These are phyloP conservation scores for Lentinus brumalis DNA, from an alignment of 768 basidiomycete genomes.

Conservation along the genomic window DNA sequence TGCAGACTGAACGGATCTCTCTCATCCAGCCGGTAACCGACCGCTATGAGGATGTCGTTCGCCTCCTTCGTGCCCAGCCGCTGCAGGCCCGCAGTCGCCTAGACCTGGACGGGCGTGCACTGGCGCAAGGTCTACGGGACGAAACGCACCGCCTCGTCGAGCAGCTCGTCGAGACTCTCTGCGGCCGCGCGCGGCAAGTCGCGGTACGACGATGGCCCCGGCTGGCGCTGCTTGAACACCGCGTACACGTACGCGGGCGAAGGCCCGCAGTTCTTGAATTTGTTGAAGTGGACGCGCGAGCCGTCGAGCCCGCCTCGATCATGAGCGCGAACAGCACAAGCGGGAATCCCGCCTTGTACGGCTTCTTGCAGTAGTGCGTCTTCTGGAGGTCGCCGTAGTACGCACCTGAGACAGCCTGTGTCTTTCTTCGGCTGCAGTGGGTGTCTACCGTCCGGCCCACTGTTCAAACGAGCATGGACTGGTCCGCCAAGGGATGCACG, in stretches of 20 bases:
- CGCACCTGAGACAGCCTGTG: too few species aligned
- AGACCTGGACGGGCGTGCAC: slow-evolving; percentile 89
- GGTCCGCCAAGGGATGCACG: too few species aligned
- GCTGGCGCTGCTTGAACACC: slow-evolving; percentile 80
- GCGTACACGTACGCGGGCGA: slow-evolving; percentile 89
- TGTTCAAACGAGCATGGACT: too few species aligned
- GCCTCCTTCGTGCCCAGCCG: slow-evolving; percentile 65
- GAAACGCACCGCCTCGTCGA: slow-evolving; percentile 77
- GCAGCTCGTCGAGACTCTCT: slow-evolving; percentile 70
- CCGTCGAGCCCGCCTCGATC: slow-evolving; percentile 98
- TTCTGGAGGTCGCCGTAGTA: slow-evolving; percentile 72
- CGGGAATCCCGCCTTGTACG: slow-evolving; percentile 48
- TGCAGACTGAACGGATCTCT: slow-evolving; percentile 70
- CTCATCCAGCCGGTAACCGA: slow-evolving; percentile 55
- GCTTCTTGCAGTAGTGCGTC: slow-evolving; percentile 70
- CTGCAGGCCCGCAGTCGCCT: slow-evolving; percentile 89
- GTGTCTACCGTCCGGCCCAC: too few species aligned
- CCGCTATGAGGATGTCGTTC: slow-evolving; percentile 72
- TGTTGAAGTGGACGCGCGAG: slow-evolving; percentile 97
- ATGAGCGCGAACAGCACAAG: slow-evolving; percentile 93
- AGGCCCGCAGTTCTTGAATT: slow-evolving; percentile 87
- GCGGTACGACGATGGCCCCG: slow-evolving; percentile 72
- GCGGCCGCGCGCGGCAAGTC: slow-evolving; percentile 71
- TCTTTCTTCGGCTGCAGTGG: too few species aligned
- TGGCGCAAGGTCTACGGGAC: slow-evolving; percentile 66